Base-by-base conservation (phyloP, 441 rosid species). In the Mallotus repandus region DNA sequence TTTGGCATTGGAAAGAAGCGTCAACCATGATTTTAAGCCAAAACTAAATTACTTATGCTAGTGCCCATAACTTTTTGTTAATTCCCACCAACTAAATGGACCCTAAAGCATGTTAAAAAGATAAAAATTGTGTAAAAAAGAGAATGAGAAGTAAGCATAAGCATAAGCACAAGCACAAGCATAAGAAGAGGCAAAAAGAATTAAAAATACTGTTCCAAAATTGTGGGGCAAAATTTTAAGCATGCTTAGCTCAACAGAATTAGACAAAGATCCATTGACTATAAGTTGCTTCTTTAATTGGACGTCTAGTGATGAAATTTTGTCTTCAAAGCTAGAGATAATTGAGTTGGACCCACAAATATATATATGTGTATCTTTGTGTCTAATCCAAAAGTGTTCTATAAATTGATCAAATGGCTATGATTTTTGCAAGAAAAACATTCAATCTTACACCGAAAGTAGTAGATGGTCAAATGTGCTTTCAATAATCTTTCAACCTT, bases 381-480 rank as follows among this genome's bases (percentile, higher is more conserved):
- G 9, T 13, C n/a, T 48, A 38, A 73, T 67, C 29, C 50, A 19
- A 53, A 21, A 55, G 16, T 35, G n/a, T 6, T 13, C 41, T n/a
- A 19, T 52, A 5, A 56, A 4, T 18, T 21, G 25, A 78, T 69
- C 74, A 12, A 38, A 38, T 1, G 78, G 83, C 57, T 19, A 66
- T 38, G 74, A 75, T 72, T 52, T 63, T 21, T 50, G 11, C 5
- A 13, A 50, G 15, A 1, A 13, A 57, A 11, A 21, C 54, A 29
- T 69, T 45, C 45, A 76, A 72, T 67, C 65, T 56, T 35, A 58
- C 85, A 71, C 86, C 86, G 82, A 86, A 84, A 78, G 86, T 32
- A 38, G 63, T 15, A 48, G 71, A 71, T 77, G 79, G 83, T 86
- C 85, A 86, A 86, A 72, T 48, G 69, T 65, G 86, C 71, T 80